Base-by-base conservation (phyloP, 495 filamentous ascomycete species). In the Xylaria flabelliformis region DNA sequence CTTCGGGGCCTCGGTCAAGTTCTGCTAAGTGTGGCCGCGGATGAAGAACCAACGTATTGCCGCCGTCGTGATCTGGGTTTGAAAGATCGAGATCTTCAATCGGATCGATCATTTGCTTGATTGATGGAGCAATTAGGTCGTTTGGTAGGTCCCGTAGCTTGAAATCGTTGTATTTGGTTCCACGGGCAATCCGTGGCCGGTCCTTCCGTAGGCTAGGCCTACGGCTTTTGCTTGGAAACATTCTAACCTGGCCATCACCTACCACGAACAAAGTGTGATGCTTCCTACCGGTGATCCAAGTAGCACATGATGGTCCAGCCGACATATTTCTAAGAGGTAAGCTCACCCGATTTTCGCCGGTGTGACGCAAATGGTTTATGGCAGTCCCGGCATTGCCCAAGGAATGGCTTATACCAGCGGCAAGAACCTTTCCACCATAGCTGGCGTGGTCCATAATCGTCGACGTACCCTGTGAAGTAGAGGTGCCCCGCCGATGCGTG, bases 301-400 rank as follows among this genome's bases (percentile, higher is more conserved):
- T 78, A 42, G 90, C 84, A 69, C 88, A 92, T n/a, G 86, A 85
- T 34, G 83, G 80, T 5, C 79, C 81, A 7, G 84, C 81, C 10
- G 80, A 65, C 17, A 78, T 77, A 24, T 77, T 74, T 62, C 90
- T 85, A 21, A 84, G 85, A 26, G 92, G 89, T 32, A 97, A 83
- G 70, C 93, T 89, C 10, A 98, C 85, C 55, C 93, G 90, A 76
- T 95, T 96, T 76, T 96, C 94, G 10, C 93, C 93, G 1, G 90
- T 90, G 77, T 96, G 93, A 48, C 94, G 91, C 50, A 97, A 84
- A 50, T 92, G 92, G 72, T 88, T 91, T 69, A 95, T 91, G 13
- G 91, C 93, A 41, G 88, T 92, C 36, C 91, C 91, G 4, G 93
- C 92, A 68, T 91, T 94, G 50, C 92, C 92, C 73, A 96, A 87